Evolutionary conservation across 305 asterid genomes (phyloP).

Genomic region (Fraxinus velutina): DNA sequence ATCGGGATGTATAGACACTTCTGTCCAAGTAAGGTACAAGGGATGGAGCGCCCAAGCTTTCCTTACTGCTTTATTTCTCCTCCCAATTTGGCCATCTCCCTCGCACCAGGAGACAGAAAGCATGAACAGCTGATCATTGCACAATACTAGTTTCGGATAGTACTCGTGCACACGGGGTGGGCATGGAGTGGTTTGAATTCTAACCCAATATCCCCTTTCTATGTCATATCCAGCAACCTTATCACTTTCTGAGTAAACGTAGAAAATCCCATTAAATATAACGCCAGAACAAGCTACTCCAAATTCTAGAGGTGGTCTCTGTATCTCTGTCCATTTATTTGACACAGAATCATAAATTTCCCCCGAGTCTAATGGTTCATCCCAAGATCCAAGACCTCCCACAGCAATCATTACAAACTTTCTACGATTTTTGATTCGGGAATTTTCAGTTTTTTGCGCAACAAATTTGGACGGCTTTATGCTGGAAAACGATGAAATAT

Average conservation of each 20-base stretch:
- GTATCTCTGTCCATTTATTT: slow-evolving; percentile 91
- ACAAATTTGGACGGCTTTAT: slow-evolving; percentile 36
- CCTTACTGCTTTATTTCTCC: slow-evolving; percentile 90
- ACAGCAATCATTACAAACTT: slow-evolving; percentile 67
- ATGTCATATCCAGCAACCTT: slow-evolving; percentile 63
- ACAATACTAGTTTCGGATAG: slow-evolving; percentile 67
- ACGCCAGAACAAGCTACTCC: slow-evolving; percentile 83
- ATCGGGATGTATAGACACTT: slow-evolving; percentile 73
- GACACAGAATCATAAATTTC: slow-evolving; percentile 73
- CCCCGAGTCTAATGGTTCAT: slow-evolving; percentile 69
- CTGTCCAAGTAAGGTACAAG: slow-evolving; percentile 48
- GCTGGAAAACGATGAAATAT: slow-evolving; percentile 35
- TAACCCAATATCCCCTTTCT: slow-evolving; percentile 77
- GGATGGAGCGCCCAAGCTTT: slow-evolving; percentile 90
- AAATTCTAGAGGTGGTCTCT: slow-evolving; percentile 67
- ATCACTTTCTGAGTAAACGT: slow-evolving; percentile 78
- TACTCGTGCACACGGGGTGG: slow-evolving; percentile 87
- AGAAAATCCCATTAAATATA: slow-evolving; percentile 56
- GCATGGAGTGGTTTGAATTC: slow-evolving; percentile 52
- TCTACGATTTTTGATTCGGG: slow-evolving; percentile 36
- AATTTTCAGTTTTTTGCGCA: slow-evolving; percentile 40
- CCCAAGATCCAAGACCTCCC: slow-evolving; percentile 94
- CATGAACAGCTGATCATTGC: slow-evolving; percentile 60
- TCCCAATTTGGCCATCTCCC: slow-evolving; percentile 85
- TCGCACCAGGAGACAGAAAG: slow-evolving; percentile 93